phyloP scores from a whole-genome alignment of 73 alveolate genomes.

The Symbiodinium natans region DNA sequence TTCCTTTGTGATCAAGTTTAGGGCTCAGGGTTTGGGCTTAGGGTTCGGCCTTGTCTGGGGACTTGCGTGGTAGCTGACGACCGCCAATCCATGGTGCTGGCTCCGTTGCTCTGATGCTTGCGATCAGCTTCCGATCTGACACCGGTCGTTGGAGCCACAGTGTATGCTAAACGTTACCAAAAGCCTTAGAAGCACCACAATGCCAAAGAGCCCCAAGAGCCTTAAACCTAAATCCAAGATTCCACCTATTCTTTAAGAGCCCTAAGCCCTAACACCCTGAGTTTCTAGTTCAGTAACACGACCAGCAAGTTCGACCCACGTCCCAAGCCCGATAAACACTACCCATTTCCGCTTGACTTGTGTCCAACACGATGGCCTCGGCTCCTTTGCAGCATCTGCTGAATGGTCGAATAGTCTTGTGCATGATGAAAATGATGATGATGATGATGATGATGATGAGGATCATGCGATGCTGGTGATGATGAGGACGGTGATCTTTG shows the following conservation, averaged over 20 bases:
- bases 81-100: background rate
- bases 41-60: background rate
- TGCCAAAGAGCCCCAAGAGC: background rate
- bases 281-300: background rate
- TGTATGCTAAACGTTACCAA: background rate
- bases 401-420: too few relatives aligned
- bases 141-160: background rate
- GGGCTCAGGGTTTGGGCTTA: background rate
- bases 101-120: background rate
- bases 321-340: background rate
- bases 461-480: background rate
- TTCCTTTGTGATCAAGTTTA: too few relatives aligned
- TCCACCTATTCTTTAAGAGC: background rate
- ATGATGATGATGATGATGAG: too few relatives aligned
- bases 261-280: background rate
- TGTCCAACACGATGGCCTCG: too few relatives aligned
- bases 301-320: background rate
- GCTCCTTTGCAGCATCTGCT: too few relatives aligned
- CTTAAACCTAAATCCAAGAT: background rate
- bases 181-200: too few relatives aligned
- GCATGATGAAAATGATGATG: too few relatives aligned
- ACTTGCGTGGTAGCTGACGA: background rate
- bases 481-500: background rate
- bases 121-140: background rate
- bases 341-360: background rate